Evolutionary conservation across 2,329 filamentous ascomycete genomes (phyloP), one percentile per base, ranked within the genome.

Genomic region (Fusarium longipes): DNA sequence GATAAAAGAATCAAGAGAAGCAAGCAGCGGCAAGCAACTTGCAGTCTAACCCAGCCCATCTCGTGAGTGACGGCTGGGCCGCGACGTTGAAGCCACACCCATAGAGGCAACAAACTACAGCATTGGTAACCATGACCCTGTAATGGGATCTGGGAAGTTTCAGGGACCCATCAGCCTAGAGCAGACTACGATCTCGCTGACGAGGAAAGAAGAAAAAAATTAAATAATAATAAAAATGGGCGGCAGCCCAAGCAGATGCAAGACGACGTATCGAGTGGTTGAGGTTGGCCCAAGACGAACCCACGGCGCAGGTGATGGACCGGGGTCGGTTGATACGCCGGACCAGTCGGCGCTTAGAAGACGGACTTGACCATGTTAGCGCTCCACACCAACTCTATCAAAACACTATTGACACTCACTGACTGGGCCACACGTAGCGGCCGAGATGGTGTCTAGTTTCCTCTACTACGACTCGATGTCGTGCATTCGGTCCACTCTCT

Each of bases 391-490:
- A 57, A 71, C 56, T 58, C 30, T 65, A 56, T 55, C 52, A 67
- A 61, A 67, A 63, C 63, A 66, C 51, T 50, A 66, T 45, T 57
- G 45, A 48, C 35, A 57, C 32, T 38, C 56, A 63, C 38, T 60
- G 51, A 69, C 65, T 70, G 68, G 68, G 52, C 58, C 65, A 56
- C 42, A 70, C 48, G 62, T 48, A 24, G 57, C 42, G 57, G 27
- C 65, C 49, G 54, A 68, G 55, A 65, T 68, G 65, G 56, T 68
- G 65, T 63, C 42, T 52, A 49, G 45, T 39, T 33, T 59, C 22
- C 29, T 32, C 44, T 44, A 10, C 44, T 54, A 33, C 78, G 78
- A 82, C 79, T 82, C 77, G 78, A 82, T 82, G 77, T 77, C 73
- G 74, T 77, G 76, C 76, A 76, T 76, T 56, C 45, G 68, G 63